A percentile compares a stretch with the other conserved stretches of the same genome.
Conservation (phyloP, 306 rosid species). For the Cicer bijugum region DNA sequence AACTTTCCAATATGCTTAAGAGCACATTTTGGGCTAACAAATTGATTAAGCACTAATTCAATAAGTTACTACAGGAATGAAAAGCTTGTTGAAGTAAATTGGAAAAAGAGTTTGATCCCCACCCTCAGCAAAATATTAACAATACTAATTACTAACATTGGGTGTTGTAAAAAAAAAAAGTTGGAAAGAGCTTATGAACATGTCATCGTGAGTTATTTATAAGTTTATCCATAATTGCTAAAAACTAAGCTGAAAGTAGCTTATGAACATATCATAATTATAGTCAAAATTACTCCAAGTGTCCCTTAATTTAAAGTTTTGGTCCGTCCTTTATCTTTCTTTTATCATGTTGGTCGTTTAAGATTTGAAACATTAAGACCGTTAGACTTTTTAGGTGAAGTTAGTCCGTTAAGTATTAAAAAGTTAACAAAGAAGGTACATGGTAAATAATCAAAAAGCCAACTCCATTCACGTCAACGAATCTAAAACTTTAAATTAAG, state of each 20-base stretch:
- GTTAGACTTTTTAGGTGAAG: background rate
- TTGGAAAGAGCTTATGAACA: background rate
- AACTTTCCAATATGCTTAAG: slow-evolving; percentile 1
- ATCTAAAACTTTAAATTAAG: too few relatives aligned
- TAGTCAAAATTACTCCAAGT: too few relatives aligned
- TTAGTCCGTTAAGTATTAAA: too few relatives aligned
- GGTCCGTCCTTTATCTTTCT: too few relatives aligned
- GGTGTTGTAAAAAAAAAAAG: too few relatives aligned
- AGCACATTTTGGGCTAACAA: background rate
- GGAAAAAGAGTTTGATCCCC: background rate
- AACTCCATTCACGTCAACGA: too few relatives aligned
- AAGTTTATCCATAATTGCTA: background rate
- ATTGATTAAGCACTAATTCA: background rate
- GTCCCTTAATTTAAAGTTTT: too few relatives aligned
- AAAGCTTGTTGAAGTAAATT: background rate
- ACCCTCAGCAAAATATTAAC: too few relatives aligned
- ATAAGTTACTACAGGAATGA: background rate
- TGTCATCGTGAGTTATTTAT: background rate
- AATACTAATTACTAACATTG: too few relatives aligned
- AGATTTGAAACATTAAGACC: background rate
- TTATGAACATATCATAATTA: slow-evolving; percentile 6
- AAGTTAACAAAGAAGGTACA: too few relatives aligned
- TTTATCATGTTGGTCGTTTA: too few relatives aligned
- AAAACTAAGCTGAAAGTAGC: background rate
- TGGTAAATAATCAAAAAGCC: too few relatives aligned